Percentiles rank a stretch among this genome's conserved stretches.
These are phyloP conservation scores for Tuber umbilicatum DNA, from an alignment of 495 filamentous ascomycete species.

Conservation along the genomic window DNA sequence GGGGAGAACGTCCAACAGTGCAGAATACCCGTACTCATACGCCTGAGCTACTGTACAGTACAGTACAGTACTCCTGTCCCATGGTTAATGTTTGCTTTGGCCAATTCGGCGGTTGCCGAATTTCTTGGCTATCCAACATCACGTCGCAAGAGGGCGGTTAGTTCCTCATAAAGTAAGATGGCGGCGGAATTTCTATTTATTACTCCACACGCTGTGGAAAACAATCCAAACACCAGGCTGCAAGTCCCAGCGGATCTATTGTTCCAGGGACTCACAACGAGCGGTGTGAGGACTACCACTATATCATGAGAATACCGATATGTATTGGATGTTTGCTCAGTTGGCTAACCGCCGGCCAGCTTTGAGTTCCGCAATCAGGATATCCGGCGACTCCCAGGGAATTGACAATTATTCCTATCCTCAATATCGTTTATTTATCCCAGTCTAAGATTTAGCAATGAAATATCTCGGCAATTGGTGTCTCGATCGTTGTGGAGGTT, in stretches of 20 bases:
- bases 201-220: not conserved
- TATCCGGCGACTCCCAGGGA: not conserved
- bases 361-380: too few species aligned
- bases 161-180: not conserved
- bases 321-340: not conserved
- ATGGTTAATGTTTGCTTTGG: not conserved
- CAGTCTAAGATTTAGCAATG: not conserved
- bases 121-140: not conserved
- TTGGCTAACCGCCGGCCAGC: too few species aligned
- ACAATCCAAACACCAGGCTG: not conserved
- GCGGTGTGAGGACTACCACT: not conserved
- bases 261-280: not conserved
- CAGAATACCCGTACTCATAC: too few species aligned
- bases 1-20: not conserved
- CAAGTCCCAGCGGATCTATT: not conserved
- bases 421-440: too few species aligned
- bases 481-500: not conserved
- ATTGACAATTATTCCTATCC: not conserved
- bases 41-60: too few species aligned
- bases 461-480: too few species aligned
- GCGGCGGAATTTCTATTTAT: not conserved
- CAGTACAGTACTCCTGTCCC: not conserved
- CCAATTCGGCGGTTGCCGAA: not conserved
- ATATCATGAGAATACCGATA: not conserved
- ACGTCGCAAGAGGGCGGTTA: not conserved